Percentiles rank a stretch among this genome's conserved stretches.
Conservation (phyloP, 495 filamentous ascomycete species). For the Talaromyces borbonicus region DNA sequence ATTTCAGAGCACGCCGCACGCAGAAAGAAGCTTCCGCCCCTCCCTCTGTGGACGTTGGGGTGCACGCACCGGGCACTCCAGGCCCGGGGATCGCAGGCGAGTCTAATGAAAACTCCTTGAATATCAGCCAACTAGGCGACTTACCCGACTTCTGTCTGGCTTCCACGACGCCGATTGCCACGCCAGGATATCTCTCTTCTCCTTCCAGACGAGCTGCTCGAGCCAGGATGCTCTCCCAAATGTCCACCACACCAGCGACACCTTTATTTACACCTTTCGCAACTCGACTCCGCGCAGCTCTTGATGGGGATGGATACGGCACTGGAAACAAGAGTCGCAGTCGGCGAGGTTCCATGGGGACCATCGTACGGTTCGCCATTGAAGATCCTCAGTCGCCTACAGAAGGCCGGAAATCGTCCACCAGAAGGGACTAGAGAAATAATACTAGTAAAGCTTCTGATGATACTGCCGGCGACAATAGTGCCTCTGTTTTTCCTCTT, state of each 20-base stretch:
- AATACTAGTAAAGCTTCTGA: no score
- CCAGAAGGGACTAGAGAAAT: conserved; percentile 21
- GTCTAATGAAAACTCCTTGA: conserved; percentile 27
- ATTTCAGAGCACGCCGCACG: conserved; percentile 29
- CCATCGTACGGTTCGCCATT: conserved; percentile 35
- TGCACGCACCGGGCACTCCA: conserved; percentile 4
- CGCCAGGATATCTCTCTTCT: conserved; percentile 45
- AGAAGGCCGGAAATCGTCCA: conserved; percentile 28
- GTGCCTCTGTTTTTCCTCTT: no score
- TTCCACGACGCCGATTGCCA: conserved; percentile 34
- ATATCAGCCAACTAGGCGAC: conserved; percentile 31
- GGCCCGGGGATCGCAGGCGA: conserved; percentile 5
- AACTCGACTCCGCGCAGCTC: conserved; percentile 30
- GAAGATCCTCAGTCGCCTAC: conserved; percentile 37
- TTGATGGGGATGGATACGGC: conserved; percentile 14
- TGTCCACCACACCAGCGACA: conserved; percentile 44
- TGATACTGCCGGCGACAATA: no score
- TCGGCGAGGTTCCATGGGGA: conserved; percentile 26
- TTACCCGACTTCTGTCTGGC: conserved; percentile 24
- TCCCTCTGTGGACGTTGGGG: conserved; percentile 7
- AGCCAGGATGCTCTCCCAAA: conserved; percentile 38
- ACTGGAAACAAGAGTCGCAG: conserved; percentile 22
- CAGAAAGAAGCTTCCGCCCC: conserved; percentile 29
- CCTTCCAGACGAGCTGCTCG: conserved; percentile 48
- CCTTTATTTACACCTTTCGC: conserved; percentile 38